phyloP scores from a whole-genome alignment of 108 stramenopile genomes.

The Pinguiococcus pyrenoidosus region DNA sequence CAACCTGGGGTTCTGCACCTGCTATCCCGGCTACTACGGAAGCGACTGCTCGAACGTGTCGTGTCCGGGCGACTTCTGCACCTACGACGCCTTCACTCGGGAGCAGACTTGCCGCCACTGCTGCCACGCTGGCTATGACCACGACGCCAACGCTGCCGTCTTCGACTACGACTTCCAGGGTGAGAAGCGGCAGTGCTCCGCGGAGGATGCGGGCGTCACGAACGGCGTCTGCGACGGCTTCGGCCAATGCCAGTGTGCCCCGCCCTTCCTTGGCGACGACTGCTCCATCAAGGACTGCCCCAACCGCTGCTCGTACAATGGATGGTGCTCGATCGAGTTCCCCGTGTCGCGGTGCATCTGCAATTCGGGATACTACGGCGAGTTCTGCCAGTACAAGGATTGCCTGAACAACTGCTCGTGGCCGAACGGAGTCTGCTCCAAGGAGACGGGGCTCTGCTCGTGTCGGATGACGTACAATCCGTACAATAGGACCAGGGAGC shows the following conservation, averaged over 20 bases:
- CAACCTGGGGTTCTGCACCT: conserved; percentile 53
- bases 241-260: conserved; percentile 67
- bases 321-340: conserved; percentile 71
- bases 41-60: conserved; percentile 63
- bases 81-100: conserved; percentile 44
- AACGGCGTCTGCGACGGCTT: conserved; percentile 73
- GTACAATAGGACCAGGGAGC: conserved; percentile 47
- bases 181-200: conserved; percentile 42
- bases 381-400: conserved; percentile 47
- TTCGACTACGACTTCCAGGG: conserved; percentile 13
- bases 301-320: conserved; percentile 57
- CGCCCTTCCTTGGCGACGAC: conserved; percentile 64
- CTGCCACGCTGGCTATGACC: conserved; percentile 36
- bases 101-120: conserved; percentile 58
- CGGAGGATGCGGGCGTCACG: conserved; percentile 40
- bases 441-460: conserved; percentile 47
- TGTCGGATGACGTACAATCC: conserved; percentile 52
- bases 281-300: conserved; percentile 57
- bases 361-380: conserved; percentile 58
- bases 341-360: conserved; percentile 64
- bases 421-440: conserved; percentile 61
- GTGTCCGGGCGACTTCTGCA: conserved; percentile 65
- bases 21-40: conserved; percentile 61
- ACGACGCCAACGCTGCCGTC: neutral
- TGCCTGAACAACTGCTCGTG: conserved; percentile 72